Conservation (phyloP, 495 filamentous ascomycete genomes). For the Penicillium roqueforti region DNA sequence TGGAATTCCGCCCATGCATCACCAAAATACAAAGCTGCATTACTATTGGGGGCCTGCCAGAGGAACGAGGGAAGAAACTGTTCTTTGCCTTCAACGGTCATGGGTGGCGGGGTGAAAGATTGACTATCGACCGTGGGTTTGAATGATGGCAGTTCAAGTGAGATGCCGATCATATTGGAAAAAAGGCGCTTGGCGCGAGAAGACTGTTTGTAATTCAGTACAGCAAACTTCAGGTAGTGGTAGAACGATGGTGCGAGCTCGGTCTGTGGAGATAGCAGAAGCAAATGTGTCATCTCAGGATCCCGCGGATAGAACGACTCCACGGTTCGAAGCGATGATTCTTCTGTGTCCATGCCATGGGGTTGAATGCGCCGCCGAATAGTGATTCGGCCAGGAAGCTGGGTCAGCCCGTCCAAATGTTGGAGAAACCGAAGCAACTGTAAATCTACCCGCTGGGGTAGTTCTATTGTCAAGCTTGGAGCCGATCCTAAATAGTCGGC, state of each 20-base stretch:
- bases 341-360: constrained; percentile 53
- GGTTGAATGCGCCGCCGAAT: constrained; percentile 67
- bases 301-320: constrained; percentile 77
- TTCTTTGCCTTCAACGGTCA: constrained; percentile 15
- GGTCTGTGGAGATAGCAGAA: constrained; percentile 71
- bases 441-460: constrained; percentile 61
- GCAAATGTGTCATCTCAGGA: constrained; percentile 59
- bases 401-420: constrained; percentile 60
- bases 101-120: constrained; percentile 48
- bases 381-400: constrained; percentile 45
- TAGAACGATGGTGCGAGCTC: constrained; percentile 72
- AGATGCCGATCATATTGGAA: constrained; percentile 63
- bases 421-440: constrained; percentile 58
- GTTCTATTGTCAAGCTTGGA: constrained; percentile 75
- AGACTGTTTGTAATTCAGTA: constrained; percentile 73
- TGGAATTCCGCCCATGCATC: constrained; percentile 81
- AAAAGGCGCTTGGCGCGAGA: constrained; percentile 37
- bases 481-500: constrained; percentile 68
- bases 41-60: constrained; percentile 77
- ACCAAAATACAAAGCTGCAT: constrained; percentile 75
- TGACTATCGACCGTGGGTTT: constrained; percentile 53
- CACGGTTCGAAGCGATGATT: constrained; percentile 62
- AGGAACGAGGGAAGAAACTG: constrained; percentile 56
- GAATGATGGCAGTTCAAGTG: constrained; percentile 63
- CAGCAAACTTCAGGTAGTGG: constrained; percentile 72